phyloP scores from a whole-genome alignment of 495 filamentous ascomycete genomes.

The Neurospora tetraspora region DNA sequence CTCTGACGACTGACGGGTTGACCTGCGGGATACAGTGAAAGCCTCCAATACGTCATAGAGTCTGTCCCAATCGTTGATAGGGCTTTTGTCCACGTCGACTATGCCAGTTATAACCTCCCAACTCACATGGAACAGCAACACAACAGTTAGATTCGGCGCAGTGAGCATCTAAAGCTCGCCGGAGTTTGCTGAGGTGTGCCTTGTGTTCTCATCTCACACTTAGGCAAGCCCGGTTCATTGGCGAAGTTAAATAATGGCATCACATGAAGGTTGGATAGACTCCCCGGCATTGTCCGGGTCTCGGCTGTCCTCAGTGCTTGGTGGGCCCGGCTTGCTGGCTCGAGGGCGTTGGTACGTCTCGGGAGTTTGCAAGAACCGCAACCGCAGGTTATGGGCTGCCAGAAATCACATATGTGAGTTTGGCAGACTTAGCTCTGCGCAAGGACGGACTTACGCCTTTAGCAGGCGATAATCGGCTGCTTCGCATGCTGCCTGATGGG shows the following conservation, averaged over 20 bases:
- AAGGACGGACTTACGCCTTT: background rate
- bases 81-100: conserved; percentile 73
- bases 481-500: background rate
- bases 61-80: conserved; percentile 66
- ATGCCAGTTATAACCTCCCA: conserved; percentile 69
- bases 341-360: background rate
- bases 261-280: background rate
- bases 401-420: background rate
- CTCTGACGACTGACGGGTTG: background rate
- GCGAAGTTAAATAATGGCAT: background rate
- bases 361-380: background rate
- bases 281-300: background rate
- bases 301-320: background rate
- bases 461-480: background rate
- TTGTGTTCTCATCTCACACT: background rate
- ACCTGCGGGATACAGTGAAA: conserved; percentile 42
- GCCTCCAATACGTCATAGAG: conserved; percentile 82
- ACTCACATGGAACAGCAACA: conserved; percentile 73
- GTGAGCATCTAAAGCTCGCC: background rate
- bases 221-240: background rate
- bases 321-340: background rate
- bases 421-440: background rate
- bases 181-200: background rate
- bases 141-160: background rate
- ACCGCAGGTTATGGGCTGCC: background rate